Conservation (phyloP, 371 early-diverging fungal genomes). For the Apophysomyces elegans region DNA sequence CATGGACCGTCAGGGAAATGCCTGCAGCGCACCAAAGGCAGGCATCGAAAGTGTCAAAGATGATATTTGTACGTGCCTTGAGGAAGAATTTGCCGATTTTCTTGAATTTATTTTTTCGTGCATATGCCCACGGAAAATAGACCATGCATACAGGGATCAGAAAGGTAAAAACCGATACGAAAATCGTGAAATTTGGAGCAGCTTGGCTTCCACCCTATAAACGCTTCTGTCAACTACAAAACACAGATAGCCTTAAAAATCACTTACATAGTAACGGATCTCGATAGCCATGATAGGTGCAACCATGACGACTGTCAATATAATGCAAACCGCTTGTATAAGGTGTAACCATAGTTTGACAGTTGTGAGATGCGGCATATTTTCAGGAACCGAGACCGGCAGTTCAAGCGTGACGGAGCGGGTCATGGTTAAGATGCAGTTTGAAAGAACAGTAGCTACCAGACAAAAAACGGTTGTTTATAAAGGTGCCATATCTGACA, state of each 20-base stretch:
- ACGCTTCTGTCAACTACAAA: not conserved
- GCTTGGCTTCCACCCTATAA: constrained; percentile 42
- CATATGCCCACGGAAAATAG: constrained; percentile 39
- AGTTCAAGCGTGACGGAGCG: constrained; percentile 21
- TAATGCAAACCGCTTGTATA: constrained; percentile 27
- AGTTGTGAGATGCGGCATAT: constrained; percentile 31
- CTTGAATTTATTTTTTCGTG: constrained; percentile 32
- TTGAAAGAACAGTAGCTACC: not conserved
- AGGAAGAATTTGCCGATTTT: constrained; percentile 39
- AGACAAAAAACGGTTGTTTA: not conserved
- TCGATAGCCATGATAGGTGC: constrained; percentile 41
- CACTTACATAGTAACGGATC: constrained; percentile 37
- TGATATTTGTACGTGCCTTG: constrained; percentile 39
- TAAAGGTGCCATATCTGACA: no score
- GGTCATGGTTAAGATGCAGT: constrained; percentile 8
- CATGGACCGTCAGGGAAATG: constrained; percentile 42
- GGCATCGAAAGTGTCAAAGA: constrained; percentile 39
- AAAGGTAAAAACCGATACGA: constrained; percentile 28
- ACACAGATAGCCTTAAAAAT: not conserved
- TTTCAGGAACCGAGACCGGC: constrained; percentile 26
- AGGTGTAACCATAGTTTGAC: constrained; percentile 34
- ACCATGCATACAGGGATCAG: constrained; percentile 28
- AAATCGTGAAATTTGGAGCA: constrained; percentile 40
- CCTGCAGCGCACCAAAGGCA: constrained; percentile 41
- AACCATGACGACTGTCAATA: constrained; percentile 32